Evolutionary conservation across 352 stramenopile genomes (phyloP), one percentile per base, ranked within the genome.

Genomic region (Pythium sukuiense): DNA sequence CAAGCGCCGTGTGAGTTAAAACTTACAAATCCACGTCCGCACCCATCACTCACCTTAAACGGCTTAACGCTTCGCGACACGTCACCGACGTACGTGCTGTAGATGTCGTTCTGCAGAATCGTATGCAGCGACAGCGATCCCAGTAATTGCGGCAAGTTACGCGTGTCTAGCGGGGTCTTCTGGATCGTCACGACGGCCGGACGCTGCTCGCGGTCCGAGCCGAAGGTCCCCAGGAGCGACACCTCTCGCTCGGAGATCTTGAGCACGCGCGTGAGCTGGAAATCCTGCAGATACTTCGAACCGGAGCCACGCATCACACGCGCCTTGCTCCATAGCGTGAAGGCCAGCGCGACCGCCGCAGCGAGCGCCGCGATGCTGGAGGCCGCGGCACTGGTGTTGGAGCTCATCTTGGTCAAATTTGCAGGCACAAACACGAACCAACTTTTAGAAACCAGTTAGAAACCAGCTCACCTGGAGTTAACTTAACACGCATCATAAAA

Each of bases 71-170:
- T 72, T 11, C 86, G 83, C 27, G 79, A 77, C 16, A 91, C 73
- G 57, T 93, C 86, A 33, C 78, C 87, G 14, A 85, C 63, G 52
- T 83, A 92, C 54, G 87, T 85, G 70, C 81, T 89, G 72, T 96
- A 94, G 58, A 96, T 87, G 65, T 96, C 85, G 62, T 96, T 96
- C 27, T 79, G 58, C 32, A 94, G 67, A 24, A 89, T 87, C 56
- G 78, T 66, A 27, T 92, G 81, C 56, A 96, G 53, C 24, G 85
- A 91, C n/a, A 96, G 63, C 14, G 63, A 74, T 5, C 57, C 50
- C 57, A 96, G 58, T 24, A 93, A 61, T 14, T 65, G 29, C 16
- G 67, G 55, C 18, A 91, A 61, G n/a, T 71, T 68, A 16, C 69
- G 71, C 6, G 74, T 69, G 58, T 88, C 76, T 70, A 96, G 81